Evolutionary conservation across 305 asterid species (phyloP).

Genomic region (Lippia alba): DNA sequence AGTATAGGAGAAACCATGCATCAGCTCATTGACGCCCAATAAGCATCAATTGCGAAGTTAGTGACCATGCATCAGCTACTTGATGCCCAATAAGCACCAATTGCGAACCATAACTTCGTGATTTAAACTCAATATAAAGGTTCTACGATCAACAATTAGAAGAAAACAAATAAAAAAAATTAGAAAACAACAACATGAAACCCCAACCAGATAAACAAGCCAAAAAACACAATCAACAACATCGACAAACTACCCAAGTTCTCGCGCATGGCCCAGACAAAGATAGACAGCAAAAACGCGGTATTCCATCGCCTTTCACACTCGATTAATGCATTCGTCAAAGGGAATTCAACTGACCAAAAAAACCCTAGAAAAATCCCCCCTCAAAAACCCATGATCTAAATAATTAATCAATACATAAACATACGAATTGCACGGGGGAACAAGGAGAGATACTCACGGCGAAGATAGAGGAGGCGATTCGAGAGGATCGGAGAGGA

Average conservation of each 20-base stretch:
- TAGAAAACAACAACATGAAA: neutral
- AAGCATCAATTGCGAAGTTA: slow-evolving; percentile 17
- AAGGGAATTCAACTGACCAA: neutral
- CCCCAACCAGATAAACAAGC: slow-evolving; percentile 5
- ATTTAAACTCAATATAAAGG: slow-evolving; percentile 20
- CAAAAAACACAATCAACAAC: slow-evolving; percentile 22
- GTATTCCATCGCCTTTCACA: slow-evolving; percentile 12
- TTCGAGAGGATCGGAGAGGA: slow-evolving; percentile 44
- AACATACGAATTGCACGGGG: slow-evolving; percentile 34
- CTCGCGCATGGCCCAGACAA: neutral
- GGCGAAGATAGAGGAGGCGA: slow-evolving; percentile 41
- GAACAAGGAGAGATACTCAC: slow-evolving; percentile 41
- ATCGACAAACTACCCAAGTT: slow-evolving; percentile 11
- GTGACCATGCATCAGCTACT: slow-evolving; percentile 10
- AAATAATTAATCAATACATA: slow-evolving; percentile 28
- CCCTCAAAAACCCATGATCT: slow-evolving; percentile 42
- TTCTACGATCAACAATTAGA: slow-evolving; percentile 4
- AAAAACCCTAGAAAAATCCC: slow-evolving; percentile 44
- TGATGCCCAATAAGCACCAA: slow-evolving; percentile 11
- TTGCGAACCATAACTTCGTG: slow-evolving; percentile 1
- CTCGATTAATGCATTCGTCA: slow-evolving; percentile 1
- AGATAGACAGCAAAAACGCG: slow-evolving; percentile 8
- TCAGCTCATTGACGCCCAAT: neutral
- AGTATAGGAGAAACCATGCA: slow-evolving; percentile 11
- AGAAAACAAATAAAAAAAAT: slow-evolving; percentile 16